Conservation (phyloP, 1,284 basidiomycete species). For the Inonotus obliquus region DNA sequence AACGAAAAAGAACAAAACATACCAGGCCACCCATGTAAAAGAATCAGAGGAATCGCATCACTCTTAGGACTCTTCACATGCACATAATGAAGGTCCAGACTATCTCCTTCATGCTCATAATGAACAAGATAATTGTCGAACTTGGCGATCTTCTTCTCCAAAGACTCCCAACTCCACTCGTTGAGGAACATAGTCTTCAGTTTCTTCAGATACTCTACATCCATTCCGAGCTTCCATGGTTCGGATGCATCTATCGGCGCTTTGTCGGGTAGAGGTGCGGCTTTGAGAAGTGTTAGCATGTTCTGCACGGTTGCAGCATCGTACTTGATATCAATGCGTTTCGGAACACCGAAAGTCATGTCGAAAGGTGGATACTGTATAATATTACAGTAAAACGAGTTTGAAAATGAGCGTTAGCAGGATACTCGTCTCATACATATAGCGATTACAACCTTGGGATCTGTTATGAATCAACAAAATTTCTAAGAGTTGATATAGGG, state of each 20-base stretch:
- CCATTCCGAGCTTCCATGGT: slow-evolving; percentile 19
- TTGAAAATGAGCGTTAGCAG: too few relatives aligned
- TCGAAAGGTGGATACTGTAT: not conserved
- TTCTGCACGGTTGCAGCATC: slow-evolving; percentile 1
- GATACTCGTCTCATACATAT: too few relatives aligned
- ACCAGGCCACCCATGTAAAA: slow-evolving; percentile 26
- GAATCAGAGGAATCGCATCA: slow-evolving; percentile 24
- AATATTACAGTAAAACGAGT: not conserved
- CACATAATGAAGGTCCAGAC: slow-evolving; percentile 22
- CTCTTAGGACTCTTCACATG: slow-evolving; percentile 20
- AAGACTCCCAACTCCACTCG: slow-evolving; percentile 16
- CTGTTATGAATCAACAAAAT: too few relatives aligned
- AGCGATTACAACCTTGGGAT: too few relatives aligned
- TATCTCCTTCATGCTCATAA: slow-evolving; percentile 18
- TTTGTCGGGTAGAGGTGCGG: slow-evolving; percentile 7
- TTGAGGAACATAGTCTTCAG: slow-evolving; percentile 16
- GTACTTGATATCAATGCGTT: not conserved
- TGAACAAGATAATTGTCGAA: slow-evolving; percentile 20
- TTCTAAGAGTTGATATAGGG: too few relatives aligned
- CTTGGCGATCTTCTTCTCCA: slow-evolving; percentile 14
- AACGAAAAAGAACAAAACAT: not conserved
- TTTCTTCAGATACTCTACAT: slow-evolving; percentile 16
- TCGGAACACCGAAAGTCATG: slow-evolving; percentile 12
- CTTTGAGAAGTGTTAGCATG: slow-evolving; percentile 17
- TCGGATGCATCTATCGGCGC: slow-evolving; percentile 14